phyloP scores from a whole-genome alignment of 108 stramenopile species.

The Asterionellopsis glacialis region DNA sequence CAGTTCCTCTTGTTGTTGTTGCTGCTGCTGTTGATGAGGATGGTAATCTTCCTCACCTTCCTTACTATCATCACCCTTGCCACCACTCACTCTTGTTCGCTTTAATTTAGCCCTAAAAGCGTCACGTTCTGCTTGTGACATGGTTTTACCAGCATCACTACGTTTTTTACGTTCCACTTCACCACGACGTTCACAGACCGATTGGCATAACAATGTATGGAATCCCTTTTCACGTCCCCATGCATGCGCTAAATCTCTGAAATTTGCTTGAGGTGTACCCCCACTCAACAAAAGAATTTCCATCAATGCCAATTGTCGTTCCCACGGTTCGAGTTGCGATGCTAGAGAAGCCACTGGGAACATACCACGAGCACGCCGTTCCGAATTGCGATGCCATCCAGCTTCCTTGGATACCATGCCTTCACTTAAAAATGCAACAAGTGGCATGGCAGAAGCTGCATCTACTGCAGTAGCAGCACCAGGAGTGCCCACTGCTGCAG shows the following conservation, averaged over 20 bases:
- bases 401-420: slow-evolving; percentile 20
- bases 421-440: slow-evolving; percentile 32
- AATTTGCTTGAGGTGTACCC: slow-evolving; percentile 44
- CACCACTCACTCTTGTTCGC: not conserved
- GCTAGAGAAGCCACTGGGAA: slow-evolving; percentile 29
- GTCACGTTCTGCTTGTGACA: slow-evolving; percentile 11
- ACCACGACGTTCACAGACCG: slow-evolving; percentile 59
- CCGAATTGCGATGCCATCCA: slow-evolving; percentile 70
- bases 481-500: not conserved
- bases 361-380: slow-evolving; percentile 66
- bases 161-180: slow-evolving; percentile 65
- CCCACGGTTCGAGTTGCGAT: slow-evolving; percentile 64
- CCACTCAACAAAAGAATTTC: slow-evolving; percentile 45
- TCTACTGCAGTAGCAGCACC: not conserved
- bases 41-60: too few relatives aligned
- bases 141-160: slow-evolving; percentile 39
- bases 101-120: slow-evolving; percentile 12
- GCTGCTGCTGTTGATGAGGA: too few relatives aligned
- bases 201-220: slow-evolving; percentile 31
- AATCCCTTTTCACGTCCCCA: slow-evolving; percentile 69
- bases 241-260: slow-evolving; percentile 55
- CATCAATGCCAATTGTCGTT: slow-evolving; percentile 56
- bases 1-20: too few relatives aligned
- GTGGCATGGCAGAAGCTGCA: slow-evolving; percentile 23
- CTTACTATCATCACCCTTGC: too few relatives aligned